A percentile compares a stretch with the other conserved stretches of the same genome.
Conservation (phyloP, 768 basidiomycete species). For the Leccinum disarticulatum region DNA sequence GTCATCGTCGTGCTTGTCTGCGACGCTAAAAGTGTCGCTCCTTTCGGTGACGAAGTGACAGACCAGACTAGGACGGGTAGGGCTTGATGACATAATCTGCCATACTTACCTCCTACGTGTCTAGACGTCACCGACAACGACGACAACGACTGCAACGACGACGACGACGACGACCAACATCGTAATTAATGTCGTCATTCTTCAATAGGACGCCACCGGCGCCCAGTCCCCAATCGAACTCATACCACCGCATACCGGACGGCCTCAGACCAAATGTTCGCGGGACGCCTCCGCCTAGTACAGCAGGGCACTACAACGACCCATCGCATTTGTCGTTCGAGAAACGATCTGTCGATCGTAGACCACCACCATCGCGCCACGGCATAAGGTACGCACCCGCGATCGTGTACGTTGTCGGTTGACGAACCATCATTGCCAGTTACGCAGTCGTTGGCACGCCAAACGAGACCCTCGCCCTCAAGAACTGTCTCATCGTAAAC, state of each 20-base stretch:
- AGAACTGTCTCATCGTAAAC: constrained; percentile 80
- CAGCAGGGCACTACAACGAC: constrained; percentile 53
- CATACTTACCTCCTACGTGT: too few species aligned
- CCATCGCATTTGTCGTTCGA: constrained; percentile 50
- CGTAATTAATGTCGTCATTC: constrained; percentile 35
- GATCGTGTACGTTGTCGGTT: neutral
- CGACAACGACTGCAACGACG: neutral
- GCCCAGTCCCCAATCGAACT: constrained; percentile 34
- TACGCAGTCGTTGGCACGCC: constrained; percentile 62
- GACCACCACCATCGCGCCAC: constrained; percentile 35
- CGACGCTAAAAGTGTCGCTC: neutral
- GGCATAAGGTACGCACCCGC: constrained; percentile 24
- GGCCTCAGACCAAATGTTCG: constrained; percentile 35
- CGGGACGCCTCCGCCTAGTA: constrained; percentile 33
- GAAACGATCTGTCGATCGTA: constrained; percentile 46
- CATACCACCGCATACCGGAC: constrained; percentile 46
- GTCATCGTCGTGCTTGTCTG: neutral
- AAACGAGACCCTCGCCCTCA: constrained; percentile 66
- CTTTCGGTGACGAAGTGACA: neutral
- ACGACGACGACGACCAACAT: constrained; percentile 4
- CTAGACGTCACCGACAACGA: too few species aligned
- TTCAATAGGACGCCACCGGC: constrained; percentile 41
- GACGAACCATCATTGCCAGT: constrained; percentile 29
- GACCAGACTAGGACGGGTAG: neutral
- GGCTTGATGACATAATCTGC: neutral